A percentile compares a stretch with the other conserved stretches of the same genome.
These are phyloP conservation scores for Porphyra umbilicalis DNA, from an alignment of 31 red algal species.

Conservation along the genomic window DNA sequence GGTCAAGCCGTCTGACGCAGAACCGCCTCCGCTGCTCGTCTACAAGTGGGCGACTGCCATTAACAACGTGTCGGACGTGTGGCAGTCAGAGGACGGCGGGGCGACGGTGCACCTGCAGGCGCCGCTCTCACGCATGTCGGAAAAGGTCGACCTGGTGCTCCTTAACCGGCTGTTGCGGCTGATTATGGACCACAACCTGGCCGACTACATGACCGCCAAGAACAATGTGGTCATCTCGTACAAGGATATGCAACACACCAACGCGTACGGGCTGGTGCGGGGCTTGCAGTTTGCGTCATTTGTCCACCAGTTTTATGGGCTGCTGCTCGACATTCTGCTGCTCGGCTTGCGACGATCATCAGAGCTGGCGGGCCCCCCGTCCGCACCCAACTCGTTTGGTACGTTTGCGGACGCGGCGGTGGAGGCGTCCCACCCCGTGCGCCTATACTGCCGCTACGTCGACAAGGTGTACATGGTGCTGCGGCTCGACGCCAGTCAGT, in stretches of 20 bases:
- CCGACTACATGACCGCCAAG: slow-evolving; percentile 93
- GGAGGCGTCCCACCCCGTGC: slow-evolving; percentile 80
- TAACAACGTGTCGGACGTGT: slow-evolving; percentile 67
- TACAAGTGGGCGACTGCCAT: slow-evolving; percentile 89
- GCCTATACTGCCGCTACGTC: slow-evolving; percentile 78
- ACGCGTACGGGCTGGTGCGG: slow-evolving; percentile 73
- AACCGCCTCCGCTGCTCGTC: slow-evolving; percentile 83
- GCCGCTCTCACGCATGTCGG: slow-evolving; percentile 47
- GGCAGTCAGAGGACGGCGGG: slow-evolving; percentile 33
- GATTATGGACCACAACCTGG: slow-evolving; percentile 89
- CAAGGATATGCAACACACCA: slow-evolving; percentile 97
- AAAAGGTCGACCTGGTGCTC: slow-evolving; percentile 75
- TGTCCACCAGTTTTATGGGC: slow-evolving; percentile 71
- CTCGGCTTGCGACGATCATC: slow-evolving; percentile 53
- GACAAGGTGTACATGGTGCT: slow-evolving; percentile 93
- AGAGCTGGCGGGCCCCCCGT: slow-evolving; percentile 61
- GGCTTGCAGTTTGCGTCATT: slow-evolving; percentile 94
- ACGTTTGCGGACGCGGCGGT: slow-evolving; percentile 53
- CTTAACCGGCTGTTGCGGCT: slow-evolving; percentile 82
- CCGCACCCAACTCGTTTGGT: slow-evolving; percentile 69
- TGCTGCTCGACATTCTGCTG: slow-evolving; percentile 65
- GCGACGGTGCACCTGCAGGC: slow-evolving; percentile 53
- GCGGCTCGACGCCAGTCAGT: slow-evolving; percentile 72
- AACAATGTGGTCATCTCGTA: slow-evolving; percentile 83
- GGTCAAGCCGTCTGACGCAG: slow-evolving; percentile 89